phyloP scores from a whole-genome alignment of 768 basidiomycete genomes.

The Lactifluus volemus region DNA sequence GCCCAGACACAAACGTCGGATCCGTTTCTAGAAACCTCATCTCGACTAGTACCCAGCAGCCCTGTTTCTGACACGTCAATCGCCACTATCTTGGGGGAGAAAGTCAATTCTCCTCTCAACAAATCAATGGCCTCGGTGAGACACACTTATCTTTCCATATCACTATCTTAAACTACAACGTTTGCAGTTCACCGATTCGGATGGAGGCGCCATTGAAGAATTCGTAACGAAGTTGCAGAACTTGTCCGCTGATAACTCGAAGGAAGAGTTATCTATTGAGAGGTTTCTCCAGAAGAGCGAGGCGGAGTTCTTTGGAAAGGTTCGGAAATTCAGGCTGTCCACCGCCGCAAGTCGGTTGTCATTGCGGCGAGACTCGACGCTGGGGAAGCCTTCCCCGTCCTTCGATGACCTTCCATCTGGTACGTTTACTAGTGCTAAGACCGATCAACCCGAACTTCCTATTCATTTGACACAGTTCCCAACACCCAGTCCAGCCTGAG shows the following conservation, averaged over 20 bases:
- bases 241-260: constrained; percentile 79
- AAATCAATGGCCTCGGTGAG: constrained; percentile 84
- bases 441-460: constrained; percentile 21
- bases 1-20: constrained; percentile 73
- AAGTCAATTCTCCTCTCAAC: constrained; percentile 83
- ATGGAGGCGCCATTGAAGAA: constrained; percentile 83
- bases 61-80: constrained; percentile 86
- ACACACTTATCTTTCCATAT: constrained; percentile 8
- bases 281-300: constrained; percentile 86
- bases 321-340: constrained; percentile 79
- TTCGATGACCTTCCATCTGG: constrained; percentile 48
- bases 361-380: constrained; percentile 73
- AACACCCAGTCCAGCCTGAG: constrained; percentile 34
- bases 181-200: constrained; percentile 80
- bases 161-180: constrained; percentile 7
- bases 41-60: constrained; percentile 64
- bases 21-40: constrained; percentile 77
- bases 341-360: constrained; percentile 74
- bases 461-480: constrained; percentile 23
- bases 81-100: constrained; percentile 85
- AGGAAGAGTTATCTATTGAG: constrained; percentile 87
- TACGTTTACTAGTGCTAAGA: constrained; percentile 32
- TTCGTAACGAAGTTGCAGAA: constrained; percentile 79
- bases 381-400: constrained; percentile 62
- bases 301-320: constrained; percentile 86